Percentiles rank a stretch among this genome's conserved stretches.
phyloP scores from a whole-genome alignment of 2,329 filamentous ascomycete species.

The Tolypocladium inflatum region DNA sequence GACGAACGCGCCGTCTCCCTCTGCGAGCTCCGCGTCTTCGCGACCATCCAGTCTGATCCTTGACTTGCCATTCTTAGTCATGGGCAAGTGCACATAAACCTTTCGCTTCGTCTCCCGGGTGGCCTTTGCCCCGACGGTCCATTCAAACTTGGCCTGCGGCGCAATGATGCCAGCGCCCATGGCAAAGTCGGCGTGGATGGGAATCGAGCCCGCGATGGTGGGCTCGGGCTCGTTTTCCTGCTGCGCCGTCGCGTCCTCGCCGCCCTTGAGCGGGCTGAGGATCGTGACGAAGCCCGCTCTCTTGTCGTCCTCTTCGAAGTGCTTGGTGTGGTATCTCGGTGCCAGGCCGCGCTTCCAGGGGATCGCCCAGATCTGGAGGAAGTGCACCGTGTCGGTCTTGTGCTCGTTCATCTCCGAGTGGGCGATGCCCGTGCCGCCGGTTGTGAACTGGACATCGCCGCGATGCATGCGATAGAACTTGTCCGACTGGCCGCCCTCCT shows the following conservation, averaged over 20 bases:
- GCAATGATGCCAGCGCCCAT: slow-evolving; percentile 72
- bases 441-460: slow-evolving; percentile 85
- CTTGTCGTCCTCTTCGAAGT: slow-evolving; percentile 67
- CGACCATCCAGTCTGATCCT: slow-evolving; percentile 60
- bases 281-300: slow-evolving; percentile 62
- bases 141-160: slow-evolving; percentile 56
- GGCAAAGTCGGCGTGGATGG: slow-evolving; percentile 74
- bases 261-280: slow-evolving; percentile 63
- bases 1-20: slow-evolving; percentile 77
- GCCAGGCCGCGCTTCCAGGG: slow-evolving; percentile 65
- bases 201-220: slow-evolving; percentile 57
- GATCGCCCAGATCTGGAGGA: slow-evolving; percentile 81
- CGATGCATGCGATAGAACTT: slow-evolving; percentile 63
- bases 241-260: slow-evolving; percentile 48
- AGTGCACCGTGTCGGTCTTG: slow-evolving; percentile 61
- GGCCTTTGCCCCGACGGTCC: slow-evolving; percentile 56
- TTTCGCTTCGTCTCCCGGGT: slow-evolving; percentile 51
- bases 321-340: slow-evolving; percentile 67
- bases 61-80: slow-evolving; percentile 66
- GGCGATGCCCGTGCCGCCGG: slow-evolving; percentile 70
- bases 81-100: slow-evolving; percentile 72
- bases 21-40: slow-evolving; percentile 54
- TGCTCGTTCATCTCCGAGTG: slow-evolving; percentile 81
- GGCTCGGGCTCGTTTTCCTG: slow-evolving; percentile 58
- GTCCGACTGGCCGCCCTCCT: slow-evolving; percentile 49